Conservation (phyloP, 768 basidiomycete species). For the Mycena galericulata region DNA sequence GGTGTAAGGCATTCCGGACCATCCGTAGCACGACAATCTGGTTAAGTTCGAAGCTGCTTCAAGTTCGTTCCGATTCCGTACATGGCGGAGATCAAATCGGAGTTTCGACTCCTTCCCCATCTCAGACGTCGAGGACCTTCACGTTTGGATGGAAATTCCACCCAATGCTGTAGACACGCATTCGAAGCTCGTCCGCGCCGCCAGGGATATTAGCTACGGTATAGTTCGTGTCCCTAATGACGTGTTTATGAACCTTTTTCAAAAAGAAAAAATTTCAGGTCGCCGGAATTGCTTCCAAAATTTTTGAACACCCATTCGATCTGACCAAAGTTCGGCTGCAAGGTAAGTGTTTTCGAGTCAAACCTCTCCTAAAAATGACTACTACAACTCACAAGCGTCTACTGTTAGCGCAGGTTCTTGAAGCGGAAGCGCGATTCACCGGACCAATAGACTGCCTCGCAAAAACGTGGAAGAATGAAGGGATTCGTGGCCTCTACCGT, state of each 20-base stretch:
- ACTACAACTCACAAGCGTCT: too few species aligned
- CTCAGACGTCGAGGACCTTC: too few species aligned
- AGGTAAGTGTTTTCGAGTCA: constrained; percentile 38
- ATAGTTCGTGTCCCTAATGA: constrained; percentile 50
- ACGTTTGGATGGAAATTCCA: neutral
- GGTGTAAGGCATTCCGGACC: too few species aligned
- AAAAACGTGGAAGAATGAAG: constrained; percentile 86
- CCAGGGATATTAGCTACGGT: constrained; percentile 61
- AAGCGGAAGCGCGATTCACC: constrained; percentile 69
- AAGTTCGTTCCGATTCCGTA: too few species aligned
- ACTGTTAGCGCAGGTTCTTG: constrained; percentile 73
- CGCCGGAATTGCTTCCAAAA: constrained; percentile 88
- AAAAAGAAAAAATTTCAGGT: constrained; percentile 52
- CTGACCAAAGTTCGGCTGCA: constrained; percentile 92
- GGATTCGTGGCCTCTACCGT: constrained; percentile 85
- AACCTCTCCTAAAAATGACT: too few species aligned
- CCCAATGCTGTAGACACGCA: neutral
- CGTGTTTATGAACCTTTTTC: constrained; percentile 13
- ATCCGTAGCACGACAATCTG: too few species aligned
- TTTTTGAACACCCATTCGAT: constrained; percentile 94
- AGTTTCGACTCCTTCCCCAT: too few species aligned
- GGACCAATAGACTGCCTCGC: constrained; percentile 91
- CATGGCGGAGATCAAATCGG: too few species aligned
- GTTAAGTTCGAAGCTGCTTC: too few species aligned
- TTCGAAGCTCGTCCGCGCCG: constrained; percentile 42